Evolutionary conservation across 208 protist genomes (phyloP).

Genomic region (Trypanosoma melophagium): DNA sequence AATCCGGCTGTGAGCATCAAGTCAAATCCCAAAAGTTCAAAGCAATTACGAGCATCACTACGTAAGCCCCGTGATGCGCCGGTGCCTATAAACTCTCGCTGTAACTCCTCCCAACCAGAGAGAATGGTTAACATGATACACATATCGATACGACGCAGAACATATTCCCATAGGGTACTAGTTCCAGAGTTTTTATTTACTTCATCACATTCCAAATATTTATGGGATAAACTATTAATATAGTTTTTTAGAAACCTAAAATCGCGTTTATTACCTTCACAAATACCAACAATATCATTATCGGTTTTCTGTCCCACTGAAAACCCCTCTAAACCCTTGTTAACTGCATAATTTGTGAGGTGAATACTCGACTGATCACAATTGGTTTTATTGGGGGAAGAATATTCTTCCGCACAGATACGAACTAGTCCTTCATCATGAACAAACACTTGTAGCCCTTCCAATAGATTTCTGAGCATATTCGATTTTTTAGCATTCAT

Average conservation of each 20-base stretch:
- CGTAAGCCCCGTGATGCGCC: slow-evolving; percentile 44
- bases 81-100: slow-evolving; percentile 65
- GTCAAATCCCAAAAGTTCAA: slow-evolving; percentile 91
- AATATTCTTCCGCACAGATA: slow-evolving; percentile 90
- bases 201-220: neutral
- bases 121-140: slow-evolving; percentile 86
- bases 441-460: slow-evolving; percentile 76
- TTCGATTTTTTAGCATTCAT: neutral
- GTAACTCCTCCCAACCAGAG: slow-evolving; percentile 72
- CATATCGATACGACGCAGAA: slow-evolving; percentile 62
- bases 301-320: neutral
- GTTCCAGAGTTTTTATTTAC: neutral
- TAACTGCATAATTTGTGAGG: slow-evolving; percentile 91
- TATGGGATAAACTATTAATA: slow-evolving; percentile 25
- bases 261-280: slow-evolving; percentile 54
- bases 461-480: slow-evolving; percentile 22
- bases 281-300: slow-evolving; percentile 9
- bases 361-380: slow-evolving; percentile 47
- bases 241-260: slow-evolving; percentile 43
- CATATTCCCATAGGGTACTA: slow-evolving; percentile 38
- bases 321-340: slow-evolving; percentile 55
- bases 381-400: slow-evolving; percentile 50
- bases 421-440: slow-evolving; percentile 90
- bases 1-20: slow-evolving; percentile 64
- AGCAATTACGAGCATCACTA: slow-evolving; percentile 66